Percentiles rank a stretch among this genome's conserved stretches.
Evolutionary conservation across 768 basidiomycete species (phyloP).

Genomic region (Rhodotorula diobovata): DNA sequence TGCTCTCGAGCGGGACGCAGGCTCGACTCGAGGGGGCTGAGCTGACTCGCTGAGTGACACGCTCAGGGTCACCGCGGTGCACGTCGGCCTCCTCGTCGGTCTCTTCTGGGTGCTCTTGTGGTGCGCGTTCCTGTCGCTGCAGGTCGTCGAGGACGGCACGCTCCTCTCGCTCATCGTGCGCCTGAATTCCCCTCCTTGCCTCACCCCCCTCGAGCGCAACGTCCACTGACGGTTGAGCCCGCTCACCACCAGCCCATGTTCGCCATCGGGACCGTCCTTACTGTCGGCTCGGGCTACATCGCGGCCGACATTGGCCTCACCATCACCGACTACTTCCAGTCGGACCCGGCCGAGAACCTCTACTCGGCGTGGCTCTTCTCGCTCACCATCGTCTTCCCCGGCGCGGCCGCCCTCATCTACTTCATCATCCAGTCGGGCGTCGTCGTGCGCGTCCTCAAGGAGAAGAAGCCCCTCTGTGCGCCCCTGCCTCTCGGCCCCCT

Average conservation of each 20-base stretch:
- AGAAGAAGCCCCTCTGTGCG: slow-evolving; percentile 67
- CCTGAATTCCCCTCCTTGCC: neutral
- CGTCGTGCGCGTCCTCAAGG: slow-evolving; percentile 68
- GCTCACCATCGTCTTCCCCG: slow-evolving; percentile 74
- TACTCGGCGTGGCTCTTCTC: slow-evolving; percentile 73
- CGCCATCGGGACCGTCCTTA: slow-evolving; percentile 48
- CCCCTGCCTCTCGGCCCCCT: neutral
- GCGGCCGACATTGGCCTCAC: slow-evolving; percentile 71
- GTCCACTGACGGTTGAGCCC: neutral
- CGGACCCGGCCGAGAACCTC: slow-evolving; percentile 58
- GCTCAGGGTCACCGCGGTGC: slow-evolving; percentile 57
- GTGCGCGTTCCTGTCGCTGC: slow-evolving; percentile 49
- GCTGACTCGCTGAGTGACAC: neutral
- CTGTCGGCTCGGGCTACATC: slow-evolving; percentile 73
- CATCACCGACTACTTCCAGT: slow-evolving; percentile 59
- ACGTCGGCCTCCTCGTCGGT: slow-evolving; percentile 69
- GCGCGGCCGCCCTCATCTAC: slow-evolving; percentile 63
- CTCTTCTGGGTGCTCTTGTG: slow-evolving; percentile 48
- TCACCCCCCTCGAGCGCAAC: neutral
- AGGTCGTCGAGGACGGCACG: slow-evolving; percentile 88
- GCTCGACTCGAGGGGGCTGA: no score
- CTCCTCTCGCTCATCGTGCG: slow-evolving; percentile 48
- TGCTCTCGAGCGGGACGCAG: neutral
- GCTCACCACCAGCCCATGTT: slow-evolving; percentile 14
- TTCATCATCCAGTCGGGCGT: slow-evolving; percentile 73